phyloP scores from a whole-genome alignment of 108 stramenopile genomes.

The Pseudonitzschia delicatissima region DNA sequence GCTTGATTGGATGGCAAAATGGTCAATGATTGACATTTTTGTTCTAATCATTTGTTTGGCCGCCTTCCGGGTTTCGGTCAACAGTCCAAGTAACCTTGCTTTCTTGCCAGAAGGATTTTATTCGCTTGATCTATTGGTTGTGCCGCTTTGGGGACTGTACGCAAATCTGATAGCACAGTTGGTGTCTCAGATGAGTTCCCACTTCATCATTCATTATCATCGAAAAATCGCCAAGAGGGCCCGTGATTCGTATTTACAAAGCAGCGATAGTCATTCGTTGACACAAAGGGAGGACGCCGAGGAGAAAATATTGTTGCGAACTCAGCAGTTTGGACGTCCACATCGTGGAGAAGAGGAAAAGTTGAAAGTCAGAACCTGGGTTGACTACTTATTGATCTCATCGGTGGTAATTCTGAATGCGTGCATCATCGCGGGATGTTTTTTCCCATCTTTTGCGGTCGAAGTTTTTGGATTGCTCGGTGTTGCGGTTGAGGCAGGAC shows the following conservation, averaged over 20 bases:
- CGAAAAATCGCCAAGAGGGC: conserved; percentile 38
- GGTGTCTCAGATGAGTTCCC: conserved; percentile 71
- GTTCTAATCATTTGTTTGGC: conserved; percentile 62
- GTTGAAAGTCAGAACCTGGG: conserved; percentile 33
- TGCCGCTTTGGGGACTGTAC: conserved; percentile 82
- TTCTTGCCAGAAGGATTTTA: conserved; percentile 71
- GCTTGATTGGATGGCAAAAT: conserved; percentile 79
- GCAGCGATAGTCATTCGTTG: neutral
- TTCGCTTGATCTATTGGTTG: conserved; percentile 63
- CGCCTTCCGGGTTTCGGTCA: conserved; percentile 64
- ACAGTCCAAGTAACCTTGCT: conserved; percentile 51
- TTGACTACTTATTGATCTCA: conserved; percentile 21
- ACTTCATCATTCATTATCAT: conserved; percentile 83
- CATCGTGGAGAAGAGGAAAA: conserved; percentile 44
- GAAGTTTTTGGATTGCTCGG: conserved; percentile 74
- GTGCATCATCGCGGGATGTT: conserved; percentile 47
- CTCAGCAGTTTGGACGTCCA: conserved; percentile 39
- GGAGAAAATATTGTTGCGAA: conserved; percentile 6
- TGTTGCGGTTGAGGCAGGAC: conserved; percentile 68
- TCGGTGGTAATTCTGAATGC: conserved; percentile 14
- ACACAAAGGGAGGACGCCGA: neutral
- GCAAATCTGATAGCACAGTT: conserved; percentile 81
- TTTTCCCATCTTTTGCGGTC: conserved; percentile 55
- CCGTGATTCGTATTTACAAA: neutral
- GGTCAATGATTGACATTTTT: conserved; percentile 72